Conservation (phyloP, 805 yeast species). For the Hanseniaspora nectarophila region DNA sequence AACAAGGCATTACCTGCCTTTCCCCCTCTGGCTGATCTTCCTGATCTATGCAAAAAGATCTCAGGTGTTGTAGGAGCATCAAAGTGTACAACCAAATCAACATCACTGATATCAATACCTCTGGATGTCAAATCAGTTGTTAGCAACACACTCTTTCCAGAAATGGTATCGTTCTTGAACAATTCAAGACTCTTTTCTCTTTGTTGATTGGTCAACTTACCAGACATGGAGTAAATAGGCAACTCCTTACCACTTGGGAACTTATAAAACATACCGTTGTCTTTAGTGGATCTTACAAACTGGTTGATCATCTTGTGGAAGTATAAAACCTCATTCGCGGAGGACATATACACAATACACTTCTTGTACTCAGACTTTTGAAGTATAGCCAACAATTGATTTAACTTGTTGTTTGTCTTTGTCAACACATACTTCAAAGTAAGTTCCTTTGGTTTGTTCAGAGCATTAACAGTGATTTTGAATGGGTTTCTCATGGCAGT, state of each 20-base stretch:
- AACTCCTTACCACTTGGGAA: conserved; percentile 23
- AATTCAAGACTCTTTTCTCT: conserved; percentile 57
- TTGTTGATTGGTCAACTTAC: conserved; percentile 72
- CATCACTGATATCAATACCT: conserved; percentile 91
- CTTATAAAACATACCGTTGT: conserved; percentile 20
- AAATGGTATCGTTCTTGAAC: conserved; percentile 38
- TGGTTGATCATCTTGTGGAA: conserved; percentile 47
- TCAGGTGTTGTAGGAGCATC: conserved; percentile 94
- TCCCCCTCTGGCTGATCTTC: conserved; percentile 91
- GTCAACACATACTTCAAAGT: conserved; percentile 49
- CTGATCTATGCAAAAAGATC: conserved; percentile 84
- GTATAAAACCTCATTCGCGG: conserved; percentile 72
- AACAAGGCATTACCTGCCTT: conserved; percentile 68
- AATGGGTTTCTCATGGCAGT: conserved; percentile 93
- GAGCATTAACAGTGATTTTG: conserved; percentile 61
- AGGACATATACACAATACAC: conserved; percentile 84
- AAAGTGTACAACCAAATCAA: conserved; percentile 82
- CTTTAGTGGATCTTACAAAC: conserved; percentile 24
- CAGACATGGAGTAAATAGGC: conserved; percentile 67
- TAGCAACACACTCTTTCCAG: conserved; percentile 47
- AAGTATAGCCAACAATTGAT: conserved; percentile 44
- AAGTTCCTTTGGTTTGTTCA: conserved; percentile 49
- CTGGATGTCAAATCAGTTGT: conserved; percentile 99
- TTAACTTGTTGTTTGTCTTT: conserved; percentile 49
- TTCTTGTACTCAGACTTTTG: conserved; percentile 51